Conservation (phyloP, 345 rosid species). For the Toxicodendron radicans region DNA sequence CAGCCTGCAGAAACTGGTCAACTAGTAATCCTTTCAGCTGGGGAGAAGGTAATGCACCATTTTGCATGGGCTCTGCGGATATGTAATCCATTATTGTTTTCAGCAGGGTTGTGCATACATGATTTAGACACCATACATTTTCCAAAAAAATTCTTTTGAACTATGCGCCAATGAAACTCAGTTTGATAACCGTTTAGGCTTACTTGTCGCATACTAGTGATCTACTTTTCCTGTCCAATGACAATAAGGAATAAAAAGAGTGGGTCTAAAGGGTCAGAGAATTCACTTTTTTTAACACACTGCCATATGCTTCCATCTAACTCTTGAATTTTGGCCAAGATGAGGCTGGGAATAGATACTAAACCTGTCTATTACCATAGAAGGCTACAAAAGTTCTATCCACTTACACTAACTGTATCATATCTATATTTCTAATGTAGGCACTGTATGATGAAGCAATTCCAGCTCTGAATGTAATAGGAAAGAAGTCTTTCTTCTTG, state of each 20-base stretch:
- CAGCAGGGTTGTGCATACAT: neutral
- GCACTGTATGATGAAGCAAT: conserved; percentile 67
- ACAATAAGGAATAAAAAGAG: too few species aligned
- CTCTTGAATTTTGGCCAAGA: neutral
- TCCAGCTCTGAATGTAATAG: conserved; percentile 81
- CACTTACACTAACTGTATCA: conserved; percentile 9
- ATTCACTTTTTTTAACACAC: neutral
- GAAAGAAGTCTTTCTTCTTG: conserved; percentile 85
- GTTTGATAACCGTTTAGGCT: neutral
- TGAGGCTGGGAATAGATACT: neutral
- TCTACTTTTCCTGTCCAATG: neutral
- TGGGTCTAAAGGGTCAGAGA: neutral
- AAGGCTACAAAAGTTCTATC: neutral
- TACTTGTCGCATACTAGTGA: too few species aligned
- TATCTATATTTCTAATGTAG: conserved; percentile 30
- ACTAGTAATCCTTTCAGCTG: conserved; percentile 89
- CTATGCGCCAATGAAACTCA: neutral
- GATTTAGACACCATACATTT: neutral
- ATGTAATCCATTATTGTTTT: neutral
- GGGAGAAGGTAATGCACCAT: conserved; percentile 62
- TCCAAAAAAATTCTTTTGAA: too few species aligned
- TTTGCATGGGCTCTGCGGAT: neutral
- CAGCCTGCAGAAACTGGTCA: conserved; percentile 98
- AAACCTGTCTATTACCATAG: neutral
- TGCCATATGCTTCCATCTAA: neutral